A percentile compares a stretch with the other conserved stretches of the same genome.
These are phyloP conservation scores for Kalmanozyma brasiliensis DNA, from an alignment of 1,284 basidiomycete genomes.

Conservation along the genomic window DNA sequence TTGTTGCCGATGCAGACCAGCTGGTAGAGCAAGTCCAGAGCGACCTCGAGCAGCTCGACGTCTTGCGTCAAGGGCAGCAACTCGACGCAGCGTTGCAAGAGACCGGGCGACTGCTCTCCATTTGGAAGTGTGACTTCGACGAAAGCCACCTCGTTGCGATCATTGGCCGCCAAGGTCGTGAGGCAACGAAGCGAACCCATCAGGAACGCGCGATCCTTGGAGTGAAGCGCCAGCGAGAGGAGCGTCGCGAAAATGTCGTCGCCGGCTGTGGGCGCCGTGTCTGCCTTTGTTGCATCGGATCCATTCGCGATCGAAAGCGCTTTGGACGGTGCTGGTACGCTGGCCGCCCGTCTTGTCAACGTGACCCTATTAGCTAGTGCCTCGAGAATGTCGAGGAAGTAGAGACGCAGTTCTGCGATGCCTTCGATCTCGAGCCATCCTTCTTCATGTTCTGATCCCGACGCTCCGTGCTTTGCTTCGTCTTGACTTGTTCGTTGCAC, in stretches of 20 bases:
- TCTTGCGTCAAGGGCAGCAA: conserved; percentile 60
- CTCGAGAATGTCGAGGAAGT: conserved; percentile 64
- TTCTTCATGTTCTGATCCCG: conserved; percentile 23
- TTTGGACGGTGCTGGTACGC: not conserved
- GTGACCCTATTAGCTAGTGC: conserved; percentile 34
- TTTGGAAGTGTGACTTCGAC: conserved; percentile 39
- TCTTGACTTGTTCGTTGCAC: conserved; percentile 1
- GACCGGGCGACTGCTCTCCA: conserved; percentile 42
- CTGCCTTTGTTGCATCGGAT: not conserved
- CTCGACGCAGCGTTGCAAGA: conserved; percentile 55
- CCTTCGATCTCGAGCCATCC: conserved; percentile 55
- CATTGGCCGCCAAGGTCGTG: conserved; percentile 46
- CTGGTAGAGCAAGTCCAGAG: conserved; percentile 63
- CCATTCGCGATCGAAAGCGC: not conserved
- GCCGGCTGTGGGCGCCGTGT: conserved; percentile 2
- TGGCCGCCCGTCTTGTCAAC: conserved; percentile 45
- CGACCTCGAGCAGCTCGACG: conserved; percentile 58
- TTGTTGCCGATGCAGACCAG: conserved; percentile 58
- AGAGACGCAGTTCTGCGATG: conserved; percentile 56
- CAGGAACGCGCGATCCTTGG: conserved; percentile 59
- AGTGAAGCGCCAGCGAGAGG: conserved; percentile 44
- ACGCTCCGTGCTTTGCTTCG: not conserved
- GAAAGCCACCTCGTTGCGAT: conserved; percentile 56
- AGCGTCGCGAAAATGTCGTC: conserved; percentile 57
- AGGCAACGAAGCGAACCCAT: conserved; percentile 59